Conservation (phyloP, 805 yeast genomes). For the Kluyveromyces aestuarii region DNA sequence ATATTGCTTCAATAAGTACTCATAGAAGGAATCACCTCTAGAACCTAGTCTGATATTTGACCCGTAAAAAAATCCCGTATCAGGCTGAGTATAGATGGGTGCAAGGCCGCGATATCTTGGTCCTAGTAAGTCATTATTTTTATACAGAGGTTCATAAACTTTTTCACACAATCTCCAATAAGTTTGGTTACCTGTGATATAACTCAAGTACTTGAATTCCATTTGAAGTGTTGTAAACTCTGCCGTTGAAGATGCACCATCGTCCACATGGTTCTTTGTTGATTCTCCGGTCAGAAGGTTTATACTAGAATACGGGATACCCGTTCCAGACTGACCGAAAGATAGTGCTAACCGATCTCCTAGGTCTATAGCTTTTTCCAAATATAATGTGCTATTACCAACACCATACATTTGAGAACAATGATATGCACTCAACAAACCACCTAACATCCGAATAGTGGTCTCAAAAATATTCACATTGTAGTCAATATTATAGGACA, state of each 20-base stretch:
- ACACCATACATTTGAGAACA: constrained; percentile 43
- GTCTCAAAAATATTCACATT: constrained; percentile 83
- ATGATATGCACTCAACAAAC: constrained; percentile 75
- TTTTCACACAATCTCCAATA: constrained; percentile 77
- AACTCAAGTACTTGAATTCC: constrained; percentile 75
- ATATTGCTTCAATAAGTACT: constrained; percentile 78
- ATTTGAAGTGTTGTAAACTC: constrained; percentile 82
- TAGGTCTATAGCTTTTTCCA: constrained; percentile 70
- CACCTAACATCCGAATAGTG: constrained; percentile 92
- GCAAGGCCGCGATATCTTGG: constrained; percentile 54
- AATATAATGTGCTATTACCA: constrained; percentile 41
- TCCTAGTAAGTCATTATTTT: constrained; percentile 33
- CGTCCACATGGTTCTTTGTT: constrained; percentile 48
- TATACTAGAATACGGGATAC: constrained; percentile 72
- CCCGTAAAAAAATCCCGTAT: constrained; percentile 61
- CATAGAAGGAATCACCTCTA: constrained; percentile 90
- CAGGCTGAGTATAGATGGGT: constrained; percentile 73
- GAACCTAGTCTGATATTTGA: constrained; percentile 70
- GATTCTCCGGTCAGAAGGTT: constrained; percentile 62
- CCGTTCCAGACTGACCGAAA: constrained; percentile 48
- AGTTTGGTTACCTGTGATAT: constrained; percentile 65
- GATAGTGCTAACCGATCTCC: constrained; percentile 69
- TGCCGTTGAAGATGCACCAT: constrained; percentile 81
- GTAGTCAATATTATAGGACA: constrained; percentile 63
- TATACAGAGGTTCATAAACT: constrained; percentile 61